phyloP scores from a whole-genome alignment of 108 stramenopile genomes.

The Discostella stelligeroides region DNA sequence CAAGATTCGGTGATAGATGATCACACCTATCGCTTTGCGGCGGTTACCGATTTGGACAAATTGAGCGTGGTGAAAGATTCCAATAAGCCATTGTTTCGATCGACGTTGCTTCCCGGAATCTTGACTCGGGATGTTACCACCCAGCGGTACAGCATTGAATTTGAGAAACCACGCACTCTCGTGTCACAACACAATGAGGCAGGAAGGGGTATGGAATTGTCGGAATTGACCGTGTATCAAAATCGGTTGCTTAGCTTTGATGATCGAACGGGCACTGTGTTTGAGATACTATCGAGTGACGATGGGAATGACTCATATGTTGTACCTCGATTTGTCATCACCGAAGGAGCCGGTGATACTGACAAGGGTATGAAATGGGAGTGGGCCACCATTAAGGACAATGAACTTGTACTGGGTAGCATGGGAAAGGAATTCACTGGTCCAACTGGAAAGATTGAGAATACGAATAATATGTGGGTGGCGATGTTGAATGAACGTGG shows the following conservation, averaged over 20 bases:
- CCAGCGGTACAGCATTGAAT: constrained; percentile 56
- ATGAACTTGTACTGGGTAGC: constrained; percentile 85
- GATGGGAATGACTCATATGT: constrained; percentile 70
- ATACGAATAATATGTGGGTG: constrained; percentile 94
- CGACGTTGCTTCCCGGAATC: constrained; percentile 68
- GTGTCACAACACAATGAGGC: constrained; percentile 92
- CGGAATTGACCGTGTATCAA: constrained; percentile 85
- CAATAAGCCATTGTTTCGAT: constrained; percentile 71
- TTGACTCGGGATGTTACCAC: constrained; percentile 49
- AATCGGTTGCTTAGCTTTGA: constrained; percentile 88
- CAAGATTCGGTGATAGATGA: constrained; percentile 50
- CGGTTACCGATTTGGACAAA: constrained; percentile 89
- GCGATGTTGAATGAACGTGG: constrained; percentile 76
- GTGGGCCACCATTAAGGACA: constrained; percentile 94
- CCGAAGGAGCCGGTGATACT: constrained; percentile 92
- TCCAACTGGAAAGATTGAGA: constrained; percentile 76
- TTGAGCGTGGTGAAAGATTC: constrained; percentile 60
- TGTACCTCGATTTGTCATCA: constrained; percentile 90
- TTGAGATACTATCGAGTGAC: constrained; percentile 82
- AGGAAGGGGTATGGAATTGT: constrained; percentile 94
- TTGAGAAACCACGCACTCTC: constrained; percentile 64
- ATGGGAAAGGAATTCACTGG: constrained; percentile 95
- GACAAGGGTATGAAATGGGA: constrained; percentile 98
- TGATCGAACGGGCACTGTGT: constrained; percentile 96
- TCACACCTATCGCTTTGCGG: constrained; percentile 78